Conservation (phyloP, 2,329 filamentous ascomycete genomes). For the Penicillium sp. region DNA sequence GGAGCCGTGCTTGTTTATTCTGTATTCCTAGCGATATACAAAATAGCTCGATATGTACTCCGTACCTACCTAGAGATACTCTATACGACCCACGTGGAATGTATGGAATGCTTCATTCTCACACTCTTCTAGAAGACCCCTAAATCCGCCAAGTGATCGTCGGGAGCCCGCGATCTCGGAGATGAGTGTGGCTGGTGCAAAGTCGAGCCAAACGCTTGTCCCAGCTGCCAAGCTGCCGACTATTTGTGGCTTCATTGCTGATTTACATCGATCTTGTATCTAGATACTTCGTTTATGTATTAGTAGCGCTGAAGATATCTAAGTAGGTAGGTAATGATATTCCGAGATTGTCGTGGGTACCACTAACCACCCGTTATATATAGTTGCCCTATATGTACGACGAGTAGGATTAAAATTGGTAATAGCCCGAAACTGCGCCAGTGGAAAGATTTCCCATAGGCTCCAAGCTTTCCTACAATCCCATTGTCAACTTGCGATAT, state of each 20-base stretch:
- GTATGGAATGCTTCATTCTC: background rate
- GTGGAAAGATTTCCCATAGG: background rate
- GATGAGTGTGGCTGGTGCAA: background rate
- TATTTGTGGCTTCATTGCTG: background rate
- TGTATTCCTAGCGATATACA: background rate
- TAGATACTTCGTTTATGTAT: background rate
- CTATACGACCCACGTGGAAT: background rate
- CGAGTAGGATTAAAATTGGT: background rate
- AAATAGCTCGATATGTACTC: background rate
- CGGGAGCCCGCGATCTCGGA: conserved; percentile 4
- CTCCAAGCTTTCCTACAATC: background rate
- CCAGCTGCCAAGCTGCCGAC: background rate
- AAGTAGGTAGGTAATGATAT: background rate
- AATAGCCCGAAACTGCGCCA: background rate
- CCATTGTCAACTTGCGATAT: background rate
- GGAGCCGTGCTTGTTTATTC: background rate
- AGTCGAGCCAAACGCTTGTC: background rate
- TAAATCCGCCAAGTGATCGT: conserved; percentile 1
- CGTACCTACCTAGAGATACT: too few species aligned
- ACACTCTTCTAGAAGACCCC: conserved; percentile 6
- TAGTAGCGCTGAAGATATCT: too few species aligned
- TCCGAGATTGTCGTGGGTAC: background rate
- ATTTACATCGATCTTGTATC: background rate
- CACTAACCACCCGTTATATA: background rate
- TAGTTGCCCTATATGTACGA: background rate